Evolutionary conservation across 2,329 filamentous ascomycete species (phyloP).

Genomic region (Leptographium flavum): DNA sequence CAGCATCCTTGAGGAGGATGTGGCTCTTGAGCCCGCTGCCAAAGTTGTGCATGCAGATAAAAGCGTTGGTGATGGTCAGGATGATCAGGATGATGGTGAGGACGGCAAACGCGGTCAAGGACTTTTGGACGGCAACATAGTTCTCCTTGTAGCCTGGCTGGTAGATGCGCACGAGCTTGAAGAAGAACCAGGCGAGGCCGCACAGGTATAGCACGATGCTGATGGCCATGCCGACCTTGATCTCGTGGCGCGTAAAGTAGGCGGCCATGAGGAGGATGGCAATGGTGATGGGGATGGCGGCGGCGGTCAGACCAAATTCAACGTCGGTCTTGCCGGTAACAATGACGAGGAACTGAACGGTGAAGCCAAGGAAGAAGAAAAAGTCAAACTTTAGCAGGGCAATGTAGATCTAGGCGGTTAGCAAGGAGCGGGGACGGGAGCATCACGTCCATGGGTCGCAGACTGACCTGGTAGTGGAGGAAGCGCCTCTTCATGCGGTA

Average conservation of each 20-base stretch:
- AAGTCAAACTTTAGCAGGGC: slow-evolving; percentile 97
- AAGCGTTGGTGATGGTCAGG: slow-evolving; percentile 74
- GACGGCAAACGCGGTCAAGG: slow-evolving; percentile 83
- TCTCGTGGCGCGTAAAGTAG: slow-evolving; percentile 74
- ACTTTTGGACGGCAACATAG: slow-evolving; percentile 70
- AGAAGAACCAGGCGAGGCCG: slow-evolving; percentile 87
- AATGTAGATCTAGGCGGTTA: slow-evolving; percentile 66
- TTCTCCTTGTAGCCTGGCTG: slow-evolving; percentile 39
- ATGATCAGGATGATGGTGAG: slow-evolving; percentile 83
- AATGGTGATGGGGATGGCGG: slow-evolving; percentile 84
- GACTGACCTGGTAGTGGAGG: slow-evolving; percentile 77
- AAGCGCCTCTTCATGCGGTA: slow-evolving; percentile 94
- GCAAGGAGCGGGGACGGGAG: slow-evolving; percentile 10
- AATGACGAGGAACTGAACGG: slow-evolving; percentile 92
- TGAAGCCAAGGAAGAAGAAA: slow-evolving; percentile 99
- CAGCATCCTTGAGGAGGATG: slow-evolving; percentile 40
- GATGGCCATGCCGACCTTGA: slow-evolving; percentile 57
- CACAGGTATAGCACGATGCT: slow-evolving; percentile 80
- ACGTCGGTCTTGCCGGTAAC: slow-evolving; percentile 54
- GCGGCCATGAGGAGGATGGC: slow-evolving; percentile 74
- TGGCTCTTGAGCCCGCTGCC: slow-evolving; percentile 79
- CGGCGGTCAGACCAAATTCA: slow-evolving; percentile 78
- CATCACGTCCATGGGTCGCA: background rate
- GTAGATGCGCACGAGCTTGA: slow-evolving; percentile 97
- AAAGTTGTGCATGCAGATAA: slow-evolving; percentile 84